Evolutionary conservation across 2,329 filamentous ascomycete species (phyloP).

Genomic region (Chaetomiaceae sp.): DNA sequence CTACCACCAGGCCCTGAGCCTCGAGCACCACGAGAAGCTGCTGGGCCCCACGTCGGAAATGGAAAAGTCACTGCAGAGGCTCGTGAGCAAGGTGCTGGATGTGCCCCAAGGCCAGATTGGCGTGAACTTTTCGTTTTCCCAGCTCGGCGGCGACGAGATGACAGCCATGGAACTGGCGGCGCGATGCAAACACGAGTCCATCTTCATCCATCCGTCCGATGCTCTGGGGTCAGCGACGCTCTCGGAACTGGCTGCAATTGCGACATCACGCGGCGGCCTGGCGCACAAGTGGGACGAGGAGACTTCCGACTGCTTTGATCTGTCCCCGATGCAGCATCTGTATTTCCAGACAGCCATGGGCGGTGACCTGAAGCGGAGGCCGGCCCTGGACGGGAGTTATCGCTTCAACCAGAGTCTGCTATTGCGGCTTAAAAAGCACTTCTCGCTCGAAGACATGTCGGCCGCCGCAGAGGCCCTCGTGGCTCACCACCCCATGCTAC

Average conservation of each 20-base stretch:
- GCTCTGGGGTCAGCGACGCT: conserved; percentile 36
- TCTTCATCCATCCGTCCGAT: conserved; percentile 35
- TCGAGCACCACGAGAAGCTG: conserved; percentile 35
- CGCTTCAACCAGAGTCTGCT: conserved; percentile 49
- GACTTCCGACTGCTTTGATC: conserved; percentile 37
- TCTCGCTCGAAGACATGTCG: conserved; percentile 40
- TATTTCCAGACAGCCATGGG: conserved; percentile 47
- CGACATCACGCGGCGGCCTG: conserved; percentile 30
- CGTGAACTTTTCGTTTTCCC: conserved; percentile 39
- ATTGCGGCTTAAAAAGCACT: conserved; percentile 39
- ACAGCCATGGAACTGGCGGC: conserved; percentile 37
- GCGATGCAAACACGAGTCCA: conserved; percentile 36
- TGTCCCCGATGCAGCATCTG: conserved; percentile 51
- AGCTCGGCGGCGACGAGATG: conserved; percentile 39
- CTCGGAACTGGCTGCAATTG: conserved; percentile 36
- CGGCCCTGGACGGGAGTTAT: conserved; percentile 34
- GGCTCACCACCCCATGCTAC: conserved; percentile 47
- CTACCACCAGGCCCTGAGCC: conserved; percentile 42
- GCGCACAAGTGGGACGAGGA: conserved; percentile 32
- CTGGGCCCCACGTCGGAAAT: conserved; percentile 34
- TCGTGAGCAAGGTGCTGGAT: conserved; percentile 36
- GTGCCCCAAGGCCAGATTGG: conserved; percentile 37
- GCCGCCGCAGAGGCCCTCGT: conserved; percentile 46
- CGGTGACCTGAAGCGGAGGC: conserved; percentile 30
- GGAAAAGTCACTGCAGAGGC: conserved; percentile 37